Evolutionary conservation across 306 rosid species (phyloP), one percentile per base, ranked within the genome.

Genomic region (Parietaria judaica): DNA sequence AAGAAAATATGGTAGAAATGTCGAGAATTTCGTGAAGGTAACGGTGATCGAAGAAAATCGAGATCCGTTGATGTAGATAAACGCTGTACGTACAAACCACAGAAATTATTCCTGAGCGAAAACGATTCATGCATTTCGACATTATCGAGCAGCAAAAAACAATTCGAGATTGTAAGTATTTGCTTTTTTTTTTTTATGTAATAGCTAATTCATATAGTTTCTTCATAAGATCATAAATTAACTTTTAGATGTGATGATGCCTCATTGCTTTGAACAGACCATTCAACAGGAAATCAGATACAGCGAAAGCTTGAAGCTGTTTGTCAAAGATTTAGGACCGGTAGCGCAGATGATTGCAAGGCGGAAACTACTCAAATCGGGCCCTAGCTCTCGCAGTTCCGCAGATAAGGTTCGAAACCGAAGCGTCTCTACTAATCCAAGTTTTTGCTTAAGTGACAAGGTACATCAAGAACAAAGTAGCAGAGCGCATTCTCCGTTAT

Each of bases 241-340:
- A 23, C 31, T 23, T 23, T 41, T 8, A 41, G 45, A 39, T 46
- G 16, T 37, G 10, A 54, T 52, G 36, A 11, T 3, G 56, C 56
- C 61, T 61, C 12, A 11, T 56, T 66, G 14, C 5, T 31, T 47
- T 62, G 48, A 36, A 43, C 54, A 86, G 90, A 84, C 75, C 14
- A 71, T 39, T 73, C 81, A 71, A 43, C 78, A 69, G 36, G 84
- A 75, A 23, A 43, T 77, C 53, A 60, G 78, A 2, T 83, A 83
- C 69, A 74, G 36, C 62, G 83, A 86, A 50, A 86, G 89, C 75
- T 76, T 86, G 72, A 78, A 74, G 83, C 5, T 68, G 52, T 83
- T 78, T 65, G 78, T 48, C 39, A 78, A 74, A 66, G 87, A 68
- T 72, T 72, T 86, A 67, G 87, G 89, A 72, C 77, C 74, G 23